Percentiles rank a stretch among this genome's conserved stretches.
Conservation (phyloP, 257 asterid species). For the Fraxinus anomala region DNA sequence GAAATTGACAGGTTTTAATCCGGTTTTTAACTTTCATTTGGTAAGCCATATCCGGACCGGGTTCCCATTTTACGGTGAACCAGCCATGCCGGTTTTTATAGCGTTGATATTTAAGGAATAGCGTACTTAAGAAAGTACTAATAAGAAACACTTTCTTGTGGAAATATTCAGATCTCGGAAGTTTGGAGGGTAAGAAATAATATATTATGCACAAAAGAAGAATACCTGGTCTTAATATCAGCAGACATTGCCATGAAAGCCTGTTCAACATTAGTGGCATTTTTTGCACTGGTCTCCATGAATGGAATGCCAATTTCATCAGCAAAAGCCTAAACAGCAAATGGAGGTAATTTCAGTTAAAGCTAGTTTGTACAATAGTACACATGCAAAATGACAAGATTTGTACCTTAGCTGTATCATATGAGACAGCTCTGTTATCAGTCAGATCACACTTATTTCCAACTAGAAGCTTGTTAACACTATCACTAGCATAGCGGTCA, state of each 20-base stretch:
- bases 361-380: constrained; percentile 1
- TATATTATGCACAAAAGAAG: neutral
- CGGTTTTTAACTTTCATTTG: neutral
- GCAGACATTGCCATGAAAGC: constrained; percentile 91
- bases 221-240: constrained; percentile 70
- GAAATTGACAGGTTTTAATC: neutral
- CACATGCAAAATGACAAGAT: constrained; percentile 15
- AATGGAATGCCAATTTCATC: constrained; percentile 86
- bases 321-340: constrained; percentile 64
- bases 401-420: constrained; percentile 77
- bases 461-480: constrained; percentile 77
- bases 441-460: constrained; percentile 75
- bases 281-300: constrained; percentile 82
- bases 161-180: neutral
- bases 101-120: neutral
- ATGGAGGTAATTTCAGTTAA: constrained; percentile 9
- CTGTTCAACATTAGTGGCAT: constrained; percentile 70
- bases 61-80: neutral
- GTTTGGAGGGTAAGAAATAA: neutral
- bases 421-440: constrained; percentile 70
- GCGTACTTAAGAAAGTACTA: neutral
- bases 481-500: constrained; percentile 84
- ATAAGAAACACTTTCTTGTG: neutral
- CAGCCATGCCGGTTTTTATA: neutral
- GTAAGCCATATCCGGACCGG: neutral